Percentiles rank a stretch among this genome's conserved stretches.
Evolutionary conservation across 192 early-diverging fungal species (phyloP).

Genomic region (Backusella liffmaniae): DNA sequence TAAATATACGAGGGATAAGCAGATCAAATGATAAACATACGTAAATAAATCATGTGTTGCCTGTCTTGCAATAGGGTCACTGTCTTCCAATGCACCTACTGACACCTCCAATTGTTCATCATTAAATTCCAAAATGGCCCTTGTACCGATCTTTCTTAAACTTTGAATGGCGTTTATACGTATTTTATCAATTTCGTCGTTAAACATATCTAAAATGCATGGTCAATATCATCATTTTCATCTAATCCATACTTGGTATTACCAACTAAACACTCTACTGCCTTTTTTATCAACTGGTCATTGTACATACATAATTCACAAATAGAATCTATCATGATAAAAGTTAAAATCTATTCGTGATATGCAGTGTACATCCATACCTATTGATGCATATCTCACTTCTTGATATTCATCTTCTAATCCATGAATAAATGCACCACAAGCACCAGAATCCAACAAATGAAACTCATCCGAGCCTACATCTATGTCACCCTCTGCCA

Average conservation of each 20-base stretch:
- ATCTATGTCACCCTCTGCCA: conserved; percentile 64
- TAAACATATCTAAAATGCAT: conserved; percentile 82
- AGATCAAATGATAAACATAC: conserved; percentile 34
- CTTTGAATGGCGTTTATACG: conserved; percentile 78
- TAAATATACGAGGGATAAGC: not conserved
- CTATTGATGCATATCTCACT: conserved; percentile 83
- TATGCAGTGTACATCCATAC: conserved; percentile 38
- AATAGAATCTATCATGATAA: conserved; percentile 64
- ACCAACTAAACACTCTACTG: conserved; percentile 82
- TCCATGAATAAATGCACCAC: conserved; percentile 94
- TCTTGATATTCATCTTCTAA: conserved; percentile 93
- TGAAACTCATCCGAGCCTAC: conserved; percentile 66
- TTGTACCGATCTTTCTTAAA: conserved; percentile 67
- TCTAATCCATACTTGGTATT: conserved; percentile 7
- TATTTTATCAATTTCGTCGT: conserved; percentile 89
- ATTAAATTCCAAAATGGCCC: conserved; percentile 54
- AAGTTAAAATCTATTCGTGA: not conserved
- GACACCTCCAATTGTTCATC: conserved; percentile 75
- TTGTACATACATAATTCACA: conserved; percentile 73
- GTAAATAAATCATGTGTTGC: conserved; percentile 74
- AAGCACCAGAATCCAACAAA: conserved; percentile 78
- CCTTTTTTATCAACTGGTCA: conserved; percentile 65
- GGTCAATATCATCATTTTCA: not conserved
- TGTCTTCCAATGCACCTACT: conserved; percentile 77
- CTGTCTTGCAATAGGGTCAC: conserved; percentile 59